Evolutionary conservation across 805 yeast genomes (phyloP), one percentile per base, ranked within the genome.

Genomic region (Candida nanaspora): DNA sequence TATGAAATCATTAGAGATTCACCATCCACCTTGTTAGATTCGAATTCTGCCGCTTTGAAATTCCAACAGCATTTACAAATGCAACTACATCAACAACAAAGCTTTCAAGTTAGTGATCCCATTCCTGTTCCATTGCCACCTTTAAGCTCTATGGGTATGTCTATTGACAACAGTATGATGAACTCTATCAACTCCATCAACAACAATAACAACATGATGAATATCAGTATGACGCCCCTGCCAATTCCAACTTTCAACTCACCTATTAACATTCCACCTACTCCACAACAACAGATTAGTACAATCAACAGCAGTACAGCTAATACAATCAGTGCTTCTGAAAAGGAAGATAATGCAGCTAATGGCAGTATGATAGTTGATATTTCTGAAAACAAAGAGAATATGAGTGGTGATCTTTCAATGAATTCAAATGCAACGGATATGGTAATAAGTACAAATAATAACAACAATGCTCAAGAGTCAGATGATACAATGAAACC

Each of bases 321-420:
- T n/a, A n/a, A n/a, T n/a, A n/a, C n/a, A n/a, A n/a, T n/a, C n/a
- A n/a, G n/a, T n/a, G n/a, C 26, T 23, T 23, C 26, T 23, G 10
- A 23, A n/a, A 23, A 8, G 26, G 26, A 23, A 8, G 10, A 23
- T 23, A 23, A 23, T 25, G 20, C 8, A 21, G 20, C 14, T 14
- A 20, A 30, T 18, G 23, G 11, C n/a, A 35, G 42, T 14, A 46
- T 23, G 8, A 16, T 38, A 11, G 30, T 38, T 26, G 70, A 75
- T 6, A 61, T 70, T 9, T 56, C 51, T n/a, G 77, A 70, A 33
- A 69, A 73, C 48, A 73, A 74, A 44, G 79, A 73, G 43, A 71
- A 72, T 46, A 63, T 33, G 16, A 10, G 6, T 22, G 15, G n/a
- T 28, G 27, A 20, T 22, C 9, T 21, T 10, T 33, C 26, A 3